Percentiles rank a stretch among this genome's conserved stretches.
phyloP scores from a whole-genome alignment of 352 stramenopile genomes.

The Pythium grandisporangium region DNA sequence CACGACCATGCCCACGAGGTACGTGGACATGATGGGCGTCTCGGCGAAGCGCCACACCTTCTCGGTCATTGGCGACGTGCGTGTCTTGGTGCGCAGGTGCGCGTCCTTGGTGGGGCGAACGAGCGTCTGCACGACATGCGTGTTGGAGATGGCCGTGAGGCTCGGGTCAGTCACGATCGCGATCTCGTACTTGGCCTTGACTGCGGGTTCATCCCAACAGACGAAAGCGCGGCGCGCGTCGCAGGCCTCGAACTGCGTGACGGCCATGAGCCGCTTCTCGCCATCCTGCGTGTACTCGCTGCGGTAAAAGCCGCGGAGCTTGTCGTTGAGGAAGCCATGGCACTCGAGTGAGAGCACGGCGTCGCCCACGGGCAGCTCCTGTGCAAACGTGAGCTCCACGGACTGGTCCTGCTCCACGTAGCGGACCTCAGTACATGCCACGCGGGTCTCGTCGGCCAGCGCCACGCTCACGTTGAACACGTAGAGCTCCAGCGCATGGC shows the following conservation, averaged over 20 bases:
- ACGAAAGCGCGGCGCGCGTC: constrained; percentile 93
- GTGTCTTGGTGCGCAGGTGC: constrained; percentile 31
- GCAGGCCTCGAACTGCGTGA: constrained; percentile 78
- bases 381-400: constrained; percentile 38
- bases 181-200: constrained; percentile 95
- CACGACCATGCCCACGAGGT: constrained; percentile 91
- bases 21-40: constrained; percentile 96
- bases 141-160: constrained; percentile 94
- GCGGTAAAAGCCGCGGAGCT: constrained; percentile 96
- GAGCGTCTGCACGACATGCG: constrained; percentile 87
- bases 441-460: constrained; percentile 19
- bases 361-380: constrained; percentile 23
- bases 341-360: constrained; percentile 37
- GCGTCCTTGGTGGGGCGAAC: constrained; percentile 49
- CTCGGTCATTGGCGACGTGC: constrained; percentile 24
- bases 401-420: constrained; percentile 45
- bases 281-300: constrained; percentile 88
- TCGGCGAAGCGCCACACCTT: constrained; percentile 84
- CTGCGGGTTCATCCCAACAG: constrained; percentile 96
- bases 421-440: constrained; percentile 46
- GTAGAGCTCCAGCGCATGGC: constrained; percentile 93
- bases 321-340: constrained; percentile 80
- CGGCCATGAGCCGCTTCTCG: constrained; percentile 91
- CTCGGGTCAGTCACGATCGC: constrained; percentile 83
- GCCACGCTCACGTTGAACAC: constrained; percentile 60